Percentiles rank a stretch among this genome's conserved stretches.
Conservation (phyloP, 139 green algal genomes). For the Gonium pectorale region DNA sequence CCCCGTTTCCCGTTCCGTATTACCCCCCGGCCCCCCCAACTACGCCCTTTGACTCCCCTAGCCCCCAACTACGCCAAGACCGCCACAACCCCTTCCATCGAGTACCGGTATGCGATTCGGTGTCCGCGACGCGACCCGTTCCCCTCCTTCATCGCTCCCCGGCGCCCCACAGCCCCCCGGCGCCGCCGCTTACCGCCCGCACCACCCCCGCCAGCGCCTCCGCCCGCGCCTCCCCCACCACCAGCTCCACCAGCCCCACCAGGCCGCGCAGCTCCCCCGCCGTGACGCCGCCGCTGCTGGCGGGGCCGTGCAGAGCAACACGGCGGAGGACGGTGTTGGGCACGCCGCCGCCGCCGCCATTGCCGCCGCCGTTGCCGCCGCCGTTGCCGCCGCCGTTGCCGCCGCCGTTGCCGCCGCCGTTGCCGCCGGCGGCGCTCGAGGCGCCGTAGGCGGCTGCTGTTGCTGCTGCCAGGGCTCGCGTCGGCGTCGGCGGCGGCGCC, state of each 20-base stretch:
- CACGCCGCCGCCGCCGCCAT: not conserved
- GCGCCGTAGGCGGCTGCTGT: not conserved
- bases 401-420: not conserved
- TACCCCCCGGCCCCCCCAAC: too few species aligned
- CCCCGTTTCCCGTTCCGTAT: too few species aligned
- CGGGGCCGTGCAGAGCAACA: conserved; percentile 14
- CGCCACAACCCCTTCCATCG: too few species aligned
- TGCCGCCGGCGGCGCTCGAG: not conserved
- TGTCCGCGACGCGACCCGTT: too few species aligned
- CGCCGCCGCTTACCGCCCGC: not conserved
- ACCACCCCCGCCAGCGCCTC: not conserved
- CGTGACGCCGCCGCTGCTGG: not conserved
- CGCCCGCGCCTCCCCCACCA: conserved; percentile 29
- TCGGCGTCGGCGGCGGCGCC: not conserved
- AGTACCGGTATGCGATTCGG: too few species aligned
- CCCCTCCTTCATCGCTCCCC: too few species aligned
- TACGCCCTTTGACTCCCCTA: too few species aligned
- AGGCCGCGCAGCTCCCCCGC: not conserved
- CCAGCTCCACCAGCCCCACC: conserved; percentile 13
- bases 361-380: not conserved
- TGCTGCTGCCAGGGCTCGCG: not conserved
- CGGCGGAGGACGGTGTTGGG: conserved; percentile 15
- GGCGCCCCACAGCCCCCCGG: too few species aligned
- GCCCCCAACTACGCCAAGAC: too few species aligned
- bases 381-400: not conserved